phyloP scores from a whole-genome alignment of 2,329 filamentous ascomycete species.

The Pyrenophora tritici-repentis region DNA sequence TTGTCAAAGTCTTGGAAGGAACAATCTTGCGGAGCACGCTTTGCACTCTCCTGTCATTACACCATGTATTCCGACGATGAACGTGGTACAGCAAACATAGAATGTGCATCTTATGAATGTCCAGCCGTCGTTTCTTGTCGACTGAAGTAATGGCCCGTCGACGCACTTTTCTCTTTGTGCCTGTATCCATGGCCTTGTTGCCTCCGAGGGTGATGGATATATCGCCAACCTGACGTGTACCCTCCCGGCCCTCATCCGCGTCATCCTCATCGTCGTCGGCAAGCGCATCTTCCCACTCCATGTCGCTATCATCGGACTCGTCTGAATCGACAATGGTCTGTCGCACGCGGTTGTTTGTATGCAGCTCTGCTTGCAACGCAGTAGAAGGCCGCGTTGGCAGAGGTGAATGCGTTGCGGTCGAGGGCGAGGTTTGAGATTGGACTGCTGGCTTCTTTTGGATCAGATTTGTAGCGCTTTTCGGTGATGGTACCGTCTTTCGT shows the following conservation, averaged over 20 bases:
- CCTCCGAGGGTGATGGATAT: constrained; percentile 50
- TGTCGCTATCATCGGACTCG: constrained; percentile 63
- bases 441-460: too few species aligned
- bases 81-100: constrained; percentile 81
- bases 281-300: constrained; percentile 65
- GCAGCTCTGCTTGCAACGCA: constrained; percentile 4
- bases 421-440: constrained; percentile 4
- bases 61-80: constrained; percentile 82
- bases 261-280: constrained; percentile 32
- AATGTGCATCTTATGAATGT: constrained; percentile 85
- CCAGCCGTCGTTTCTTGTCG: constrained; percentile 66
- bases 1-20: constrained; percentile 66
- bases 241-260: constrained; percentile 26
- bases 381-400: constrained; percentile 10
- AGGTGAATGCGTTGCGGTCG: neutral
- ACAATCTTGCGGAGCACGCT: constrained; percentile 60
- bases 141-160: constrained; percentile 60
- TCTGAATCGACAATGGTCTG: constrained; percentile 53
- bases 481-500: too few species aligned
- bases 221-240: constrained; percentile 45
- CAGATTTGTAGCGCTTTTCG: too few species aligned
- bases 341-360: constrained; percentile 36
- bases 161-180: constrained; percentile 43
- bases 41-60: constrained; percentile 75
- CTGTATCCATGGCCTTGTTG: constrained; percentile 37